Evolutionary conservation across 2,329 filamentous ascomycete species (phyloP), one percentile per base, ranked within the genome.

Genomic region (Exophiala viscosa): DNA sequence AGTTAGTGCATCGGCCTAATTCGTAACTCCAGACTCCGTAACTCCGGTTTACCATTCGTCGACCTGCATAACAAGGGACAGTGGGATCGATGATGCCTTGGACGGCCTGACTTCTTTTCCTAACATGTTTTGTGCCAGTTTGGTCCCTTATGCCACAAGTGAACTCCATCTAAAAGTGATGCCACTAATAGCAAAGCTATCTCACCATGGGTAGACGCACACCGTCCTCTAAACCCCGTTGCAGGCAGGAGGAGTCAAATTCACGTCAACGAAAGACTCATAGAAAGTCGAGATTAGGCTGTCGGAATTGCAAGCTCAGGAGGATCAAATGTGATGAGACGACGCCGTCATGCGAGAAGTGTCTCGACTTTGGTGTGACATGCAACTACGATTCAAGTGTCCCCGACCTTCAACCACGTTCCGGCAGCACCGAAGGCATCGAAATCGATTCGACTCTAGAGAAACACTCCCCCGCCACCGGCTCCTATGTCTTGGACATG

Each of bases 281-380:
- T 38, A 54, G 65, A 28, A 70, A 74, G 52, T 77, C 75, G n/a
- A 70, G 73, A 62, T 69, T 66, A 52, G 76, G 76, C 28, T 79
- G 76, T 48, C 70, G 73, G 9, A 79, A 78, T 59, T 79, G 76
- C 65, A 78, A 78, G 61, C 69, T 78, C 5, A 61, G 76, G 53
- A 76, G 76, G 57, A 54, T 79, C 49, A 79, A 78, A 75, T 79
- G 76, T 36, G 76, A 78, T 36, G 75, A 78, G 61, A 43, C 31
- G 32, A 76, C 69, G 50, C 75, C 76, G 1, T 58, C 66, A 3
- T 79, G 76, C 63, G 67, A 62, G 10, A 69, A 60, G 61, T 79
- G 76, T 60, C 51, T 35, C 17, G 69, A 66, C 2, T 78, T 72
- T 14, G 69, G 74, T 0, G 67, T 78, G 0, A 13, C 71, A 45